Evolutionary conservation across 805 yeast genomes (phyloP), one percentile per base, ranked within the genome.

Genomic region (Candida maris): DNA sequence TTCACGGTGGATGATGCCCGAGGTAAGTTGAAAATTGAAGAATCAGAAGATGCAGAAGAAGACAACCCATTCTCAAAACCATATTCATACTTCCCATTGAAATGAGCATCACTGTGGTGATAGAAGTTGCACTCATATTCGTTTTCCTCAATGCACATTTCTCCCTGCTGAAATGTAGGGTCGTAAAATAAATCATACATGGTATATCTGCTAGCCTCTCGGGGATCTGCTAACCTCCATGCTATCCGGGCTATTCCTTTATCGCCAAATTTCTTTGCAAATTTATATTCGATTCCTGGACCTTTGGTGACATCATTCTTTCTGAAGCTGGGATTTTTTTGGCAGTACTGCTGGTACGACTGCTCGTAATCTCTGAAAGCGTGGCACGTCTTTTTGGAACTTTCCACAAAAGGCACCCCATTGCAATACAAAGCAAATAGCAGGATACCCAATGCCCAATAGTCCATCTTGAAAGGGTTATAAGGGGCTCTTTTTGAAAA

Each of bases 181-280:
- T 85, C 93, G 8, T 64, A 52, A 42, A 80, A 75, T 20, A 85
- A 62, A 23, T 71, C 71, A 6, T 69, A 68, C 48, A 85, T 50
- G n/a, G 73, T 65, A 54, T 79, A 81, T 42, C 94, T 67, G 10
- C 77, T 65, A 1, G 52, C 52, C 1, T 73, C 65, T 14, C 75
- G 64, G 5, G 87, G 85, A 55, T 84, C 89, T 47, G 81, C 74
- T 35, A 85, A 62, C 54, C 85, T 75, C 89, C 91, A 84, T 1
- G 88, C 88, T 4, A 81, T 77, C 49, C 93, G 68, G 1, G 88
- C 75, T 17, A 81, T 79, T 9, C 80, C 80, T 1, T 73, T 56
- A 28, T 72, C 70, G 21, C 71, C 72, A 57, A 84, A 82, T 41
- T 70, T 77, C 38, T 76, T 71, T 0, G 87, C 88, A 68, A 76